A percentile compares a stretch with the other conserved stretches of the same genome.
These are phyloP conservation scores for Stephanodiscus triporus DNA, from an alignment of 108 stramenopile genomes.

Conservation along the genomic window DNA sequence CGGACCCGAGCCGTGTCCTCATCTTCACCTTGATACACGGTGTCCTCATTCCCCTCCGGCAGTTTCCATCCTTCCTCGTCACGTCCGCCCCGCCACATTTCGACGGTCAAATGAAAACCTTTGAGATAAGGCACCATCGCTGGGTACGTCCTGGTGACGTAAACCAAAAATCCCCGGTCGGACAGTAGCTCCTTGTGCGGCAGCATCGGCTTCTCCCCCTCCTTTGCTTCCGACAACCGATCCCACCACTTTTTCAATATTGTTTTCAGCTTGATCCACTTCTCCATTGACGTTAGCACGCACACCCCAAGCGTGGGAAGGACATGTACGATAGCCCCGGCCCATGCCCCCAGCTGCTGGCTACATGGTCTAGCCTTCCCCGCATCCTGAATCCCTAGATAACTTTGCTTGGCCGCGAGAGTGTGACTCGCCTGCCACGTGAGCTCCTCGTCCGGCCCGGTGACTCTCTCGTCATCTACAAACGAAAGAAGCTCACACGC, in stretches of 20 bases:
- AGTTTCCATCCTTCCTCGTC: conserved; percentile 55
- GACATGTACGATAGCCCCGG: conserved; percentile 29
- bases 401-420: conserved; percentile 10
- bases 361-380: conserved; percentile 25
- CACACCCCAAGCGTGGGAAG: conserved; percentile 11
- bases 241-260: conserved; percentile 22
- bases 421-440: conserved; percentile 14
- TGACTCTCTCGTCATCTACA: conserved; percentile 45
- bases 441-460: conserved; percentile 1
- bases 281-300: conserved; percentile 28
- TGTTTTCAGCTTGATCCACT: conserved; percentile 28
- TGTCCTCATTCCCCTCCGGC: not conserved
- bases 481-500: conserved; percentile 36
- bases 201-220: not conserved
- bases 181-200: conserved; percentile 29
- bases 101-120: conserved; percentile 52
- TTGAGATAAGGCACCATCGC: conserved; percentile 51
- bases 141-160: conserved; percentile 45
- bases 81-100: conserved; percentile 41
- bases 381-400: conserved; percentile 56
- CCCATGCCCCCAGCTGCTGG: conserved; percentile 54
- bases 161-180: conserved; percentile 49
- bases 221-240: no score
- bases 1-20: not conserved
- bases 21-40: not conserved